phyloP scores from a whole-genome alignment of 2,329 filamentous ascomycete genomes.

The Calonectria montana region DNA sequence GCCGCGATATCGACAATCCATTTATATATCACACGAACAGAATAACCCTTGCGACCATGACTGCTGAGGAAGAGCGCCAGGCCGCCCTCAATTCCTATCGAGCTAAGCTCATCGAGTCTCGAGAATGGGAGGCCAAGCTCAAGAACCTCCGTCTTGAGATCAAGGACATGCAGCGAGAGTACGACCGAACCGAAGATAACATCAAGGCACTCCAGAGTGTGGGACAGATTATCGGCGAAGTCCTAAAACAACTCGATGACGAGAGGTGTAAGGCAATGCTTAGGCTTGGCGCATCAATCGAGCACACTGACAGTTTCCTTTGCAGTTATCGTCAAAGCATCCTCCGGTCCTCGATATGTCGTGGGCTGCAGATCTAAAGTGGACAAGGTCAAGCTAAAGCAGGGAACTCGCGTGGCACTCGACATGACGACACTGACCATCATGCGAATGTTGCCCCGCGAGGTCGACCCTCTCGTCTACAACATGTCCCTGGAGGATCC shows the following conservation, averaged over 20 bases:
- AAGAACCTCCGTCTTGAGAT: conserved; percentile 95
- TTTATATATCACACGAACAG: not conserved
- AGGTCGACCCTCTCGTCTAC: conserved; percentile 98
- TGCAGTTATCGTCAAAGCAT: conserved; percentile 97
- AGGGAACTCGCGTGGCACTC: conserved; percentile 95
- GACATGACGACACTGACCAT: conserved; percentile 99
- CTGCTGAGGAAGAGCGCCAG: conserved; percentile 69
- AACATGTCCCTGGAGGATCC: conserved; percentile 99
- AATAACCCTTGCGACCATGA: conserved; percentile 51
- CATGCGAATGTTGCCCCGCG: conserved; percentile 98
- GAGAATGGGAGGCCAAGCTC: conserved; percentile 98
- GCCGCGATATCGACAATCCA: not conserved
- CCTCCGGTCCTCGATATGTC: conserved; percentile 95
- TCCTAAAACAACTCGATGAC: conserved; percentile 97
- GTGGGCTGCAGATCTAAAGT: conserved; percentile 99
- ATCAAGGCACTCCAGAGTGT: conserved; percentile 99
- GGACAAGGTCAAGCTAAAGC: conserved; percentile 96
- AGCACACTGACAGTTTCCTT: conserved; percentile 34
- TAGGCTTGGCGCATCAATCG: conserved; percentile 8
- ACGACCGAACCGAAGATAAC: conserved; percentile 97
- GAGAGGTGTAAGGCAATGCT: conserved; percentile 82
- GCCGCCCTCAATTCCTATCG: conserved; percentile 84
- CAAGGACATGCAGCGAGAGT: conserved; percentile 94
- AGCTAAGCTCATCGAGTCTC: conserved; percentile 87
- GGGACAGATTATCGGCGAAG: conserved; percentile 98